Evolutionary conservation across 164 flowering plant genomes (phyloP).

Genomic region (Dillenia suffruticosa): DNA sequence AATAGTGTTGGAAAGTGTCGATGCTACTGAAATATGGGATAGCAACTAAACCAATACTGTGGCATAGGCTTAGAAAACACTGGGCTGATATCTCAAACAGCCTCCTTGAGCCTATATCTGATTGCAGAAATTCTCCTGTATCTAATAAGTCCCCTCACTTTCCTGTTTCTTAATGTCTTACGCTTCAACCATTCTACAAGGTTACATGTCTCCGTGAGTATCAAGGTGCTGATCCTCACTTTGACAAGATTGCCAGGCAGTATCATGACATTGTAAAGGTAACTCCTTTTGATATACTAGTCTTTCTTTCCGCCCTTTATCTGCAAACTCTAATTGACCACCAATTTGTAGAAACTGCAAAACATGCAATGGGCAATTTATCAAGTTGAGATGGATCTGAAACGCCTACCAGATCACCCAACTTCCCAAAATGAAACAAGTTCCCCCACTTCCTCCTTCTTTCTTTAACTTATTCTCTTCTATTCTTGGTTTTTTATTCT

Average conservation of each 20-base stretch:
- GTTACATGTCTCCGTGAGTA: constrained; percentile 92
- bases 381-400: constrained; percentile 75
- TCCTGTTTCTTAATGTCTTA: constrained; percentile 2
- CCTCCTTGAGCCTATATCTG: no score
- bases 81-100: no score
- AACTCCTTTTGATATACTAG: constrained; percentile 2
- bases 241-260: constrained; percentile 85
- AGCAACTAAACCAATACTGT: no score
- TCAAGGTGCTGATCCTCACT: constrained; percentile 98
- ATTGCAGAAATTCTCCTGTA: background rate
- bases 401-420: constrained; percentile 11
- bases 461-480: no score
- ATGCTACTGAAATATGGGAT: no score
- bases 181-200: constrained; percentile 25
- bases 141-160: background rate
- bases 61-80: no score
- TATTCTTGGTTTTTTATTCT: no score
- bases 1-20: no score
- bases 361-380: constrained; percentile 75
- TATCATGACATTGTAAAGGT: constrained; percentile 95
- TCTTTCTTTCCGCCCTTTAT: no score
- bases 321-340: no score
- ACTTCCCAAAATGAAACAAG: no score
- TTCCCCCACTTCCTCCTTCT: no score
- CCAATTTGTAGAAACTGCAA: constrained; percentile 48